Evolutionary conservation across 2,329 filamentous ascomycete genomes (phyloP).

Genomic region (Akanthomyces uredinophilus): DNA sequence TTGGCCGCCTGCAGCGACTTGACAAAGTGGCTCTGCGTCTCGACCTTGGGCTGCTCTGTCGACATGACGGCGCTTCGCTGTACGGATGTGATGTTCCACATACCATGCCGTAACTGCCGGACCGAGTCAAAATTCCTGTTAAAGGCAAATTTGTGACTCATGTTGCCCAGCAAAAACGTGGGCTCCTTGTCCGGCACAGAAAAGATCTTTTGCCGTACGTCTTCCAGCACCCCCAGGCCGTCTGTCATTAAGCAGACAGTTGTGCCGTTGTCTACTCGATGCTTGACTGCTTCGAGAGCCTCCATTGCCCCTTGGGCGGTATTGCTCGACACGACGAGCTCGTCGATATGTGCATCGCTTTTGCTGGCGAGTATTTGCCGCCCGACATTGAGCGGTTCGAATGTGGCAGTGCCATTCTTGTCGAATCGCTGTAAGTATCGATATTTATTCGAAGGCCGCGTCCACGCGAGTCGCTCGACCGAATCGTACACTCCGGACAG

Average conservation of each 20-base stretch:
- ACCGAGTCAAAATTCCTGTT: constrained; percentile 36
- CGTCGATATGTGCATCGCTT: constrained; percentile 55
- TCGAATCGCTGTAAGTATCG: constrained; percentile 24
- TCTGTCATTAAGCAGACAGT: constrained; percentile 75
- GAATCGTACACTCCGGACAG: constrained; percentile 37
- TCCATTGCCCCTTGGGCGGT: constrained; percentile 47
- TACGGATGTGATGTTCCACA: constrained; percentile 26
- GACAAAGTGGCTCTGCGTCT: constrained; percentile 21
- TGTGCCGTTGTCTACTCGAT: constrained; percentile 62
- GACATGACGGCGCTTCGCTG: constrained; percentile 11
- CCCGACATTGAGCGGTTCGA: constrained; percentile 14
- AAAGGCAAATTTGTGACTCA: constrained; percentile 42
- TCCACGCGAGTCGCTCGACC: constrained; percentile 31
- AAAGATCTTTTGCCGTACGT: constrained; percentile 67
- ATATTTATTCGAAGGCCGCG: constrained; percentile 25
- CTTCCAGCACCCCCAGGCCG: constrained; percentile 78
- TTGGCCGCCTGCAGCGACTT: constrained; percentile 10
- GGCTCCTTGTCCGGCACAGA: constrained; percentile 60
- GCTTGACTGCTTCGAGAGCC: constrained; percentile 54
- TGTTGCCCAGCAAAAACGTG: constrained; percentile 67
- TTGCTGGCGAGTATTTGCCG: constrained; percentile 10
- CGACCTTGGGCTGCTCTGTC: constrained; percentile 18
- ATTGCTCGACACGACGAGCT: constrained; percentile 65
- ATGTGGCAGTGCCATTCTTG: constrained; percentile 17
- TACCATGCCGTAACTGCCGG: constrained; percentile 31